Evolutionary conservation across 495 filamentous ascomycete species (phyloP).

Genomic region (Penicillium psychrofluorescens): DNA sequence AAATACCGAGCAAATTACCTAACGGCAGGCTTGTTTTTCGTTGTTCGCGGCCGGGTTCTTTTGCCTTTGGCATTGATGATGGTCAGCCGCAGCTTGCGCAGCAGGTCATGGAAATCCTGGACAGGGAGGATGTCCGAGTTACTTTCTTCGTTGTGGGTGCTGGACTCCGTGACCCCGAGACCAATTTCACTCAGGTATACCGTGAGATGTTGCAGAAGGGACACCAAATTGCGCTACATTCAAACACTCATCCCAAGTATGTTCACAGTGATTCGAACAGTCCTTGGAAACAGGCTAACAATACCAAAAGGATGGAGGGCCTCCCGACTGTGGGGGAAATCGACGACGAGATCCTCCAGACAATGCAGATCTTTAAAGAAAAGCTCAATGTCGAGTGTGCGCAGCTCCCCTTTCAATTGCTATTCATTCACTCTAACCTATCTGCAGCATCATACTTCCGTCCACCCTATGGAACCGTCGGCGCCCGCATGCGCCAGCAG

Average conservation of each 20-base stretch:
- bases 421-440: neutral
- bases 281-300: neutral
- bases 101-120: conserved; percentile 57
- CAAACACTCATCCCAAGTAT: conserved; percentile 63
- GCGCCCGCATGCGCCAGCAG: conserved; percentile 60
- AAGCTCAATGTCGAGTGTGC: conserved; percentile 40
- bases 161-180: conserved; percentile 50
- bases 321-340: conserved; percentile 50
- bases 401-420: neutral
- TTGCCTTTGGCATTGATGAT: conserved; percentile 79
- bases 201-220: conserved; percentile 55
- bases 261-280: neutral
- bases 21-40: conserved; percentile 55
- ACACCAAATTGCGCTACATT: conserved; percentile 71
- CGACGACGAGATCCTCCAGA: conserved; percentile 63
- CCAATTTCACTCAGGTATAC: conserved; percentile 59
- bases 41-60: conserved; percentile 64
- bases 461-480: conserved; percentile 69
- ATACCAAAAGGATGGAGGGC: conserved; percentile 49
- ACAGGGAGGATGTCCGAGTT: conserved; percentile 55
- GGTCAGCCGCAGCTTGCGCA: conserved; percentile 56
- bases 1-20: conserved; percentile 53
- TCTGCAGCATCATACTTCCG: conserved; percentile 56
- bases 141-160: conserved; percentile 76
- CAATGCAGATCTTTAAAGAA: conserved; percentile 49